phyloP scores from a whole-genome alignment of 2,329 filamentous ascomycete genomes.

The Neopestalotiopsis sp. region DNA sequence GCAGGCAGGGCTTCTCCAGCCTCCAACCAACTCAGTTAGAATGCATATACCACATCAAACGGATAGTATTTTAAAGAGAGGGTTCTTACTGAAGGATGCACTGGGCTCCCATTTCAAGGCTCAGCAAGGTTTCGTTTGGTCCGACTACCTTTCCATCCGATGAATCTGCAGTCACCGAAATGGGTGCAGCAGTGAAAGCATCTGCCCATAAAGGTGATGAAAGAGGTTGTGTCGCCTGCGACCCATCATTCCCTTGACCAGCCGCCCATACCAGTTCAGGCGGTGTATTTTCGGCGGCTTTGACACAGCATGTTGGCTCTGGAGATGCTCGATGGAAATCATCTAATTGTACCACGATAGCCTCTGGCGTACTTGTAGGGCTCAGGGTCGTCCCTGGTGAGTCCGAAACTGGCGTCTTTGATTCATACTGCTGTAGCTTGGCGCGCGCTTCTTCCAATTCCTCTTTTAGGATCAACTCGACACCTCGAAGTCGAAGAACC shows the following conservation, averaged over 20 bases:
- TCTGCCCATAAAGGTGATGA: neutral
- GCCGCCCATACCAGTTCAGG: neutral
- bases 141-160: neutral
- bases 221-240: neutral
- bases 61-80: neutral
- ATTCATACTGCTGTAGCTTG: neutral
- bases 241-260: neutral
- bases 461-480: neutral
- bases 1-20: constrained; percentile 7
- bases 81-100: neutral
- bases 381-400: neutral
- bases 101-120: neutral
- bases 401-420: no score
- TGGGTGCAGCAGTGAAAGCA: neutral
- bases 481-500: constrained; percentile 6
- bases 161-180: neutral
- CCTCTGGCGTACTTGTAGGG: neutral
- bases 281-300: constrained; percentile 1
- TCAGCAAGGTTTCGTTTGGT: neutral
- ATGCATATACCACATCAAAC: neutral
- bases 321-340: neutral
- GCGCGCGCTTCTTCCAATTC: neutral
- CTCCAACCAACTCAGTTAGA: neutral
- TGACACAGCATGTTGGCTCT: constrained; percentile 3
- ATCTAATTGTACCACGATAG: neutral